Evolutionary conservation across 1,139 yeast species (phyloP).

Genomic region (Pneumocystis carinii): DNA sequence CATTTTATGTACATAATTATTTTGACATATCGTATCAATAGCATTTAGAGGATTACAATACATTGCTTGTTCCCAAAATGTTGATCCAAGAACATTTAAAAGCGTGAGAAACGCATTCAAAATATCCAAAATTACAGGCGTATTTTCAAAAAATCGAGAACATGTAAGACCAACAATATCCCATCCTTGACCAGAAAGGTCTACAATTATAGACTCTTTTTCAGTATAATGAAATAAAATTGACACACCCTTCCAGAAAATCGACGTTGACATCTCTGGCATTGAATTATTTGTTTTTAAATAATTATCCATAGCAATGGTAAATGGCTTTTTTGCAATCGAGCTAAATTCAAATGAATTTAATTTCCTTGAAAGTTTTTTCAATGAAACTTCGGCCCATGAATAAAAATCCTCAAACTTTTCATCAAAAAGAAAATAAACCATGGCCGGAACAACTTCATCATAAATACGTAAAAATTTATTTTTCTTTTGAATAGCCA

Average conservation of each 20-base stretch:
- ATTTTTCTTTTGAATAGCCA: constrained; percentile 18
- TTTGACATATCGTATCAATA: constrained; percentile 14
- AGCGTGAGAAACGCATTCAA: constrained; percentile 12
- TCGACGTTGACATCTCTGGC: constrained; percentile 7
- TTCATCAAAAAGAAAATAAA: constrained; percentile 20
- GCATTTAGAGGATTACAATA: constrained; percentile 15
- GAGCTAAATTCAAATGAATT: constrained; percentile 13
- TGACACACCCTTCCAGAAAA: constrained; percentile 15
- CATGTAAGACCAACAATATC: constrained; percentile 15
- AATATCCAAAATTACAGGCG: constrained; percentile 10
- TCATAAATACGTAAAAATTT: constrained; percentile 18
- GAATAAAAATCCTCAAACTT: constrained; percentile 16
- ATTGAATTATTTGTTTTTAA: background rate
- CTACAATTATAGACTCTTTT: constrained; percentile 12
- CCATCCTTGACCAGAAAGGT: constrained; percentile 12
- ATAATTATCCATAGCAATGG: constrained; percentile 8
- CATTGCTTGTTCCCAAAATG: constrained; percentile 16
- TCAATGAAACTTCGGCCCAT: constrained; percentile 21
- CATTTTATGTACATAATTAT: constrained; percentile 8
- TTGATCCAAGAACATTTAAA: constrained; percentile 12
- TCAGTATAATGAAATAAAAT: constrained; percentile 11
- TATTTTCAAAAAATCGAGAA: constrained; percentile 13
- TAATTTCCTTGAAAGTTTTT: constrained; percentile 7
- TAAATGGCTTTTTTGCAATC: constrained; percentile 6
- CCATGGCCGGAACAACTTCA: constrained; percentile 21